Percentiles rank a stretch among this genome's conserved stretches.
Evolutionary conservation across 2,329 filamentous ascomycete species (phyloP).

Genomic region (Ophiostoma himal-ulmi): DNA sequence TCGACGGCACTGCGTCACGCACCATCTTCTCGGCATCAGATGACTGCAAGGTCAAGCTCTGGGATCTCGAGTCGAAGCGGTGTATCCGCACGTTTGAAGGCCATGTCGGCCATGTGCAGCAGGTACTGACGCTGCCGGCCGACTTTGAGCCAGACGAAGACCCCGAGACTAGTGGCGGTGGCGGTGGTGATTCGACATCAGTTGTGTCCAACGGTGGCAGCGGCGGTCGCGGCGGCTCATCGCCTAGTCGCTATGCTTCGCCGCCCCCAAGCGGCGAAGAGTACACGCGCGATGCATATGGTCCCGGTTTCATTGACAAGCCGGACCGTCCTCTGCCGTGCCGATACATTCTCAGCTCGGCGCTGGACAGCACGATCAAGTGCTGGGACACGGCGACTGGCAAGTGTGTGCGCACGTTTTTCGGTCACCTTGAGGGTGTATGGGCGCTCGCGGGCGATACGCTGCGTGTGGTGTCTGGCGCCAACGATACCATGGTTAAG

Average conservation of each 20-base stretch:
- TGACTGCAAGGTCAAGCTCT: conserved; percentile 78
- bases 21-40: conserved; percentile 92
- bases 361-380: conserved; percentile 83
- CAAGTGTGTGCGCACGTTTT: conserved; percentile 83
- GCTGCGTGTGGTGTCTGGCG: conserved; percentile 72
- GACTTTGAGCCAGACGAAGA: conserved; percentile 85
- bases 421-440: conserved; percentile 92
- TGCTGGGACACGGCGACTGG: conserved; percentile 85
- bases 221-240: conserved; percentile 33
- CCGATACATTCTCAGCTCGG: conserved; percentile 87
- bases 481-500: conserved; percentile 92
- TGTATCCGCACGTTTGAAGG: conserved; percentile 76
- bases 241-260: conserved; percentile 2
- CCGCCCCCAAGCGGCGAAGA: conserved; percentile 32
- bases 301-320: conserved; percentile 56
- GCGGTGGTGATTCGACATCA: conserved; percentile 49
- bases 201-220: conserved; percentile 41
- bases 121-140: conserved; percentile 73
- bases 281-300: conserved; percentile 49
- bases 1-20: conserved; percentile 67
- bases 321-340: conserved; percentile 65
- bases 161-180: conserved; percentile 36
- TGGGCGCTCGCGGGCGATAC: conserved; percentile 61
- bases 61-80: conserved; percentile 63
- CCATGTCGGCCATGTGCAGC: conserved; percentile 92